Evolutionary conservation across 331 rosid species (phyloP), one percentile per base, ranked within the genome.

Genomic region (Cydonia oblonga): DNA sequence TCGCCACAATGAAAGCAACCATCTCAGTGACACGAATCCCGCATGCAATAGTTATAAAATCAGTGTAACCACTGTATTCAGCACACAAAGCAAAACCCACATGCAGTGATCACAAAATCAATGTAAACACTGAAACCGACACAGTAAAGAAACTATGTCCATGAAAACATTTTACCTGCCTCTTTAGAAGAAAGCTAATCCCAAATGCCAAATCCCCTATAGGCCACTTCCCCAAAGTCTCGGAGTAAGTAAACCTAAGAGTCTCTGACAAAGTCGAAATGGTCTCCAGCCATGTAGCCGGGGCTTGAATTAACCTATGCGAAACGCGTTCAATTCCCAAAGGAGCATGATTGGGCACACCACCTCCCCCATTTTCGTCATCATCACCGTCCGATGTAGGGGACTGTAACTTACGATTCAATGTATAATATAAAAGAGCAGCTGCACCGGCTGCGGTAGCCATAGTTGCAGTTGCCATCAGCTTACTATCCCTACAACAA

Each of bases 141-240:
- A 38, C 30, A 13, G 40, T 24, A 30, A 25, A 5, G 9, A 66
- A 68, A 9, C 61, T 7, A 54, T 49, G 77, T 70, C 19, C 64
- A 82, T 20, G 9, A 78, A 40, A 79, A 26, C n/a, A 18, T 19
- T 60, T 85, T 70, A 87, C 97, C 96, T 95, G 97, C 68, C 91
- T 85, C 93, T 89, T 95, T 9, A 95, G 83, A 58, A 93, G 97
- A 83, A 91, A 89, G 80, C 62, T 89, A 64, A 95, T 91, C 68
- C 97, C 98, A 70, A 95, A 95, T 8, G 98, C 97, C 85, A 95
- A 88, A 82, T 95, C 98, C 64, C 96, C 96, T 69, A 89, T 93
- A 9, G 98, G 98, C 98, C 98, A 93, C 85, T 93, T 93, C 66
- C 96, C 97, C 72, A 93, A 87, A 32, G 98, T 93, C 90, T 93